These are phyloP conservation scores for Erigeron canadensis DNA, from an alignment of 129 eudicot genomes.

Conservation along the genomic window DNA sequence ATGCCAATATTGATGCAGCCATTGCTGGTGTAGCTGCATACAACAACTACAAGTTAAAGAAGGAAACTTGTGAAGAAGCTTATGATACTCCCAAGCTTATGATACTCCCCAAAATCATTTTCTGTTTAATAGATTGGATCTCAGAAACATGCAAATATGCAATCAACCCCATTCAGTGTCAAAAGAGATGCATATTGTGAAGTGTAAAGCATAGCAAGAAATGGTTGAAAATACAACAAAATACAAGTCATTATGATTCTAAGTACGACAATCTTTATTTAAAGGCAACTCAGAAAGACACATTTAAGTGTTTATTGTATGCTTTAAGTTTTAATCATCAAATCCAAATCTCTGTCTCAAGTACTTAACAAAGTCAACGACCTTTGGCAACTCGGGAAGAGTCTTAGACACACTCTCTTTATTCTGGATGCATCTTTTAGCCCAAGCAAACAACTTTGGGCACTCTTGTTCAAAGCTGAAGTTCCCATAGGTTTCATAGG, in stretches of 20 bases:
- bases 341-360: slow-evolving; percentile 26
- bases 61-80: slow-evolving; percentile 56
- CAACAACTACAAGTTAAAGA: slow-evolving; percentile 71
- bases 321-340: slow-evolving; percentile 16
- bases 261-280: slow-evolving; percentile 4
- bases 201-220: slow-evolving; percentile 20
- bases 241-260: not conserved
- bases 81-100: slow-evolving; percentile 33
- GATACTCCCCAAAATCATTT: slow-evolving; percentile 39
- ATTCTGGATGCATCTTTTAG: slow-evolving; percentile 46
- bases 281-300: not conserved
- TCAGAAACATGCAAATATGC: slow-evolving; percentile 7
- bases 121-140: slow-evolving; percentile 15
- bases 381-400: slow-evolving; percentile 34
- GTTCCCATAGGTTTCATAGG: slow-evolving; percentile 45
- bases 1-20: slow-evolving; percentile 48
- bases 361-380: slow-evolving; percentile 25
- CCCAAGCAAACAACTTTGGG: slow-evolving; percentile 52
- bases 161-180: slow-evolving; percentile 1
- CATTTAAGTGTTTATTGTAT: not conserved
- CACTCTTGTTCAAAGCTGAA: slow-evolving; percentile 43
- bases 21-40: slow-evolving; percentile 85
- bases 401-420: slow-evolving; percentile 41
- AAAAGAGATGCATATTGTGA: slow-evolving; percentile 3
- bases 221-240: not conserved